Percentiles rank a stretch among this genome's conserved stretches.
phyloP scores from a whole-genome alignment of 129 eudicot genomes.

The Dittrichia graveolens region DNA sequence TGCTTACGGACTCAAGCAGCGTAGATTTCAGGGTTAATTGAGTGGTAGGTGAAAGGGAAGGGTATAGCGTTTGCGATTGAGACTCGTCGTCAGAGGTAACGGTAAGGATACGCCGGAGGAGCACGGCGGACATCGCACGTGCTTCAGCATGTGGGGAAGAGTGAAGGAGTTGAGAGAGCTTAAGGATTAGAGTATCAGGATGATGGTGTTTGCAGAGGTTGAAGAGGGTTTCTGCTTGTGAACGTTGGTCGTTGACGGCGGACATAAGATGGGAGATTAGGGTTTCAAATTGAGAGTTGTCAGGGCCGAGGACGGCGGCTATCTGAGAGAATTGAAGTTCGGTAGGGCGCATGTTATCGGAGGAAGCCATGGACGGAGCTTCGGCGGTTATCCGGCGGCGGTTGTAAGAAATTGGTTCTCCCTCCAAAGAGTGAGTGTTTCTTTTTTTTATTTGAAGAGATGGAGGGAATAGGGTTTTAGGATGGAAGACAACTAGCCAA shows the following conservation, averaged over 20 bases:
- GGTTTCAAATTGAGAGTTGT: conserved; percentile 71
- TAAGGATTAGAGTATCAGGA: conserved; percentile 68
- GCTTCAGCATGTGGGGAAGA: conserved; percentile 54
- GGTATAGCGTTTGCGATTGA: conserved; percentile 41
- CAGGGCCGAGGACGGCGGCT: conserved; percentile 70
- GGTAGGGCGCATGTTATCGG: conserved; percentile 42
- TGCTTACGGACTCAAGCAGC: conserved; percentile 45
- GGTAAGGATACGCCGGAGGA: conserved; percentile 80
- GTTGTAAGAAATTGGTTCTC: background rate
- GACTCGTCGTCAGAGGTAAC: conserved; percentile 53
- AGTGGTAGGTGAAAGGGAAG: conserved; percentile 46
- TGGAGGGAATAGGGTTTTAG: conserved; percentile 53
- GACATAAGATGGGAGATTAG: conserved; percentile 85
- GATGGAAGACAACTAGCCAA: background rate
- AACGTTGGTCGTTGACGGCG: conserved; percentile 79
- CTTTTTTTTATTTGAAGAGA: conserved; percentile 26
- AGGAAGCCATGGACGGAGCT: conserved; percentile 55
- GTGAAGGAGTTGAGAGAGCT: conserved; percentile 64
- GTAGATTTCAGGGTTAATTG: conserved; percentile 54
- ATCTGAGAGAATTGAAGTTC: conserved; percentile 58
- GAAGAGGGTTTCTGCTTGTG: conserved; percentile 78
- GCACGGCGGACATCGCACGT: conserved; percentile 79
- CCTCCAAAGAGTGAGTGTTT: conserved; percentile 28
- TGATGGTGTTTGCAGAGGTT: conserved; percentile 72
- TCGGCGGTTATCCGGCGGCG: conserved; percentile 29